Conservation (phyloP, 2,329 filamentous ascomycete genomes). For the Fusarium sp. region DNA sequence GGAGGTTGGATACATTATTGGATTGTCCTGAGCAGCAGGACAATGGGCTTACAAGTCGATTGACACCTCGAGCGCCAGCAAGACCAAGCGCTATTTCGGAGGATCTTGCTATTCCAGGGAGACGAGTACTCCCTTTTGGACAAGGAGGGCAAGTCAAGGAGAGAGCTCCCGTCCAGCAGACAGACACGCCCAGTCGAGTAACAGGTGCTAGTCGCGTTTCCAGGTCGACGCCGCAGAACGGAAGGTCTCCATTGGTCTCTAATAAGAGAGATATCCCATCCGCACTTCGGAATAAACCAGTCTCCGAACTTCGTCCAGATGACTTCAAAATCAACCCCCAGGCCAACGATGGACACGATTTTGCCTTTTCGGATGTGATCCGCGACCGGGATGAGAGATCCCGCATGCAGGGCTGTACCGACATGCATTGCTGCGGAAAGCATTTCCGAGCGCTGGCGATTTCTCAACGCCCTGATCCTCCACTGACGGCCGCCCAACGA, state of each 20-base stretch:
- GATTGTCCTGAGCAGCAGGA: conserved; percentile 47
- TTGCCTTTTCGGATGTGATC: conserved; percentile 79
- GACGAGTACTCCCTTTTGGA: conserved; percentile 56
- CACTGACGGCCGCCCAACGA: conserved; percentile 50
- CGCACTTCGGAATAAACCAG: conserved; percentile 67
- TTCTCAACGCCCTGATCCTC: conserved; percentile 57
- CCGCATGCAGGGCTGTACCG: conserved; percentile 78
- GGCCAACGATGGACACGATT: conserved; percentile 75
- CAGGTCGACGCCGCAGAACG: conserved; percentile 21
- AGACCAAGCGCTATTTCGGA: conserved; percentile 29
- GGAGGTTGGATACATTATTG: conserved; percentile 51
- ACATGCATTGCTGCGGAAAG: conserved; percentile 79
- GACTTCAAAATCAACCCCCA: conserved; percentile 87
- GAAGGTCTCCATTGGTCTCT: conserved; percentile 29
- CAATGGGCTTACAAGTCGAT: conserved; percentile 42
- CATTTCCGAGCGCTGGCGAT: conserved; percentile 74
- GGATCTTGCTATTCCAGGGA: conserved; percentile 51
- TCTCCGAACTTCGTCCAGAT: conserved; percentile 67
- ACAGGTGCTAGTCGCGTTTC: conserved; percentile 14
- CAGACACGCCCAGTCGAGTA: conserved; percentile 10
- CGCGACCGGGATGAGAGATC: conserved; percentile 75
- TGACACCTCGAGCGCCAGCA: conserved; percentile 40
- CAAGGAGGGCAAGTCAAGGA: conserved; percentile 26
- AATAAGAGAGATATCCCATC: conserved; percentile 40
- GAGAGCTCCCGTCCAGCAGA: conserved; percentile 23